phyloP scores from a whole-genome alignment of 2,329 filamentous ascomycete species.

The Trichoderma cornu-damae region DNA sequence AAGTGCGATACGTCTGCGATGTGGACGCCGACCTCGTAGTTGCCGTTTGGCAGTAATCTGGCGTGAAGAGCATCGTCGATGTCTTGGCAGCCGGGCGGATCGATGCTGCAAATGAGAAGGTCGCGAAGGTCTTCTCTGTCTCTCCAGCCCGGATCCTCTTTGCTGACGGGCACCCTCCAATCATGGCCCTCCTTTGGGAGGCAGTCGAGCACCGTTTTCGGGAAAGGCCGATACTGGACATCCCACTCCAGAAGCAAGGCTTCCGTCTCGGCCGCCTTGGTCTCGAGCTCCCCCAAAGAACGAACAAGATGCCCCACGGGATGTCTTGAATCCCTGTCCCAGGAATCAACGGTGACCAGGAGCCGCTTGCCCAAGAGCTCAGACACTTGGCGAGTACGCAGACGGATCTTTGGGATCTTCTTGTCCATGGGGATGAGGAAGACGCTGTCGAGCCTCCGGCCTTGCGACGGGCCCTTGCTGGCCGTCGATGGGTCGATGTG shows the following conservation, averaged over 20 bases:
- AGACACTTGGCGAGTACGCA: slow-evolving; percentile 83
- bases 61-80: slow-evolving; percentile 97
- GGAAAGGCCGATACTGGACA: slow-evolving; percentile 95
- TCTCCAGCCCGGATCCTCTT: slow-evolving; percentile 79
- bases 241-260: slow-evolving; percentile 91
- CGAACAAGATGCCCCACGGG: slow-evolving; percentile 91
- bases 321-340: slow-evolving; percentile 90
- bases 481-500: slow-evolving; percentile 87
- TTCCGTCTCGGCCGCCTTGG: slow-evolving; percentile 96
- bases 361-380: slow-evolving; percentile 89
- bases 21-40: slow-evolving; percentile 93
- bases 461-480: slow-evolving; percentile 64
- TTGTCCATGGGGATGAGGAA: slow-evolving; percentile 99
- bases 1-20: slow-evolving; percentile 99
- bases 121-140: slow-evolving; percentile 77
- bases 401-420: slow-evolving; percentile 89
- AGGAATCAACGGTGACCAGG: slow-evolving; percentile 87
- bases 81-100: slow-evolving; percentile 92
- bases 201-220: slow-evolving; percentile 91
- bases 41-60: slow-evolving; percentile 77
- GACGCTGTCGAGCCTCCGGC: slow-evolving; percentile 82
- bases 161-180: slow-evolving; percentile 82
- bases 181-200: slow-evolving; percentile 85
- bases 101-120: slow-evolving; percentile 92
- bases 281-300: slow-evolving; percentile 87